Conservation (phyloP, 2,329 filamentous ascomycete genomes). For the Zalaria sp. region DNA sequence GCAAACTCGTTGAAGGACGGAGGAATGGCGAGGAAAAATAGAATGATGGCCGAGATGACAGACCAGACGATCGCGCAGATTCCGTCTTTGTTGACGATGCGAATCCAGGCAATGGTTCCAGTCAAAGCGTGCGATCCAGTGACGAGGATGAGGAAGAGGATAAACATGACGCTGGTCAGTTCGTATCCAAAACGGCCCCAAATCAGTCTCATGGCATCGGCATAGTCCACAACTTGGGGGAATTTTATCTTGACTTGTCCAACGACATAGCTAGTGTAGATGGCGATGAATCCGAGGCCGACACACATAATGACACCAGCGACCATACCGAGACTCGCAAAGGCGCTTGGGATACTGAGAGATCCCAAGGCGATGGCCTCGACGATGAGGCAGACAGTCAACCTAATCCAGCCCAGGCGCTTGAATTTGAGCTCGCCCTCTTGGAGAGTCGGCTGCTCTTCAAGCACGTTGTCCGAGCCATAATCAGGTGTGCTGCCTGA, state of each 20-base stretch:
- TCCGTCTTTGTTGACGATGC: constrained; percentile 22
- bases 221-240: constrained; percentile 28
- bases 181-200: constrained; percentile 29
- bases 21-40: constrained; percentile 21
- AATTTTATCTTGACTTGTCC: constrained; percentile 45
- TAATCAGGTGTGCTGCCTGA: too few relatives aligned
- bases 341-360: constrained; percentile 40
- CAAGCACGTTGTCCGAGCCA: constrained; percentile 12
- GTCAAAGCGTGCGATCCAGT: constrained; percentile 30
- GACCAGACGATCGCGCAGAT: constrained; percentile 29
- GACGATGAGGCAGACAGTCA: constrained; percentile 37
- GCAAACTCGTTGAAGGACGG: constrained; percentile 21
- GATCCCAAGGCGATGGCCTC: constrained; percentile 46
- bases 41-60: constrained; percentile 26
- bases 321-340: constrained; percentile 40
- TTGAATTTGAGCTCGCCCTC: constrained; percentile 25
- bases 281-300: constrained; percentile 40
- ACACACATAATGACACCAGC: constrained; percentile 42
- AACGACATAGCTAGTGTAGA: constrained; percentile 48
- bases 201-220: constrained; percentile 28
- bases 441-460: constrained; percentile 14
- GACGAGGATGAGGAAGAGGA: constrained; percentile 26
- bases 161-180: constrained; percentile 27
- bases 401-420: constrained; percentile 32
- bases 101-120: constrained; percentile 30